A percentile compares a stretch with the other conserved stretches of the same genome.
Evolutionary conservation across 163 green algal species (phyloP).

Genomic region (Chlorella variabilis): DNA sequence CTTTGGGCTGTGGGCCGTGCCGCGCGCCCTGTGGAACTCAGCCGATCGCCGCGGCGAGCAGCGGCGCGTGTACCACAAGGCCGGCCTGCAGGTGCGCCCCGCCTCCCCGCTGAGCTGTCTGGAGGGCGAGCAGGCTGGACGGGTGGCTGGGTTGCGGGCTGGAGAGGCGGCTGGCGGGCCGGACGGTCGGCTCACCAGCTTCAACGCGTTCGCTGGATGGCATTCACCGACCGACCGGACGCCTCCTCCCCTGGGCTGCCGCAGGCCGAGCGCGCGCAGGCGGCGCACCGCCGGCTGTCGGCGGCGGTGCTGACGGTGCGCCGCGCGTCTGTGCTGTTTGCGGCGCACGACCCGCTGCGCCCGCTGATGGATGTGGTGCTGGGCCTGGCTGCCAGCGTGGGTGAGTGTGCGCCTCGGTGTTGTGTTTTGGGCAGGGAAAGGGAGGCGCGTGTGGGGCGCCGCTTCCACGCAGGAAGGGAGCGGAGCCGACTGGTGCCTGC

Average conservation of each 20-base stretch:
- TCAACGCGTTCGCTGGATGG: no score
- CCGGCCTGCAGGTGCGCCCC: conserved; percentile 55
- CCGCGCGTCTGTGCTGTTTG: conserved; percentile 33
- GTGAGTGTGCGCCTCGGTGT: conserved; percentile 21
- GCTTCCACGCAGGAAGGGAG: no score
- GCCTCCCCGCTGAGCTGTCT: no score
- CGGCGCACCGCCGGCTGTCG: conserved; percentile 40
- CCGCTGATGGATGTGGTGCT: conserved; percentile 77
- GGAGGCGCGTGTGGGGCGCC: no score
- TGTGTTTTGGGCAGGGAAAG: not conserved
- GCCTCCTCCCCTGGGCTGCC: not conserved
- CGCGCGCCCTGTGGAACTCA: conserved; percentile 70
- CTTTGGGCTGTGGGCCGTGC: conserved; percentile 87
- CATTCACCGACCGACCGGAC: not conserved
- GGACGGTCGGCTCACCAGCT: no score
- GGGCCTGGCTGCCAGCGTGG: conserved; percentile 49
- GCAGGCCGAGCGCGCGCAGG: conserved; percentile 43
- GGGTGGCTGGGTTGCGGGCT: no score
- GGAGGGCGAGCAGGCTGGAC: no score
- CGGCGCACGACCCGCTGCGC: conserved; percentile 54
- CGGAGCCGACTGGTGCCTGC: no score
- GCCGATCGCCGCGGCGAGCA: conserved; percentile 54
- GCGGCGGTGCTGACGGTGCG: conserved; percentile 18
- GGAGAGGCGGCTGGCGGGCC: no score
- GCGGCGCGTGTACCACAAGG: conserved; percentile 55